These are phyloP conservation scores for Calocera cornea DNA, from an alignment of 768 basidiomycete species.

Conservation along the genomic window DNA sequence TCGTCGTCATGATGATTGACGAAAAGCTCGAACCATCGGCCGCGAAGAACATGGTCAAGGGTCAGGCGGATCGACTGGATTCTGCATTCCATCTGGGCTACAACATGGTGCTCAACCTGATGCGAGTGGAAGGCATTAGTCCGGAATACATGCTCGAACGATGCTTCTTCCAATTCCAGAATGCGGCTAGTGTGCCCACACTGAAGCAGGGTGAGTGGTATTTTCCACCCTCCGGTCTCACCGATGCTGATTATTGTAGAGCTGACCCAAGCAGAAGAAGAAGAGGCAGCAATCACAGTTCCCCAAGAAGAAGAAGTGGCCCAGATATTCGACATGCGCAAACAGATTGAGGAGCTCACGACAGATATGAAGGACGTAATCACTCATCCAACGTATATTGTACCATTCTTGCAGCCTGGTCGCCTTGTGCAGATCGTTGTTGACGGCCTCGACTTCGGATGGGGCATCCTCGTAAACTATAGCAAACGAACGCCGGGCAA, in stretches of 20 bases:
- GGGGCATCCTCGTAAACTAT: slow-evolving; percentile 89
- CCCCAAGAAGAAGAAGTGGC: slow-evolving; percentile 71
- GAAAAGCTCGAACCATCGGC: slow-evolving; percentile 87
- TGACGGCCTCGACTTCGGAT: slow-evolving; percentile 81
- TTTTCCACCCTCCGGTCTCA: background rate
- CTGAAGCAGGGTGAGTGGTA: slow-evolving; percentile 66
- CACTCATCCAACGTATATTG: slow-evolving; percentile 87
- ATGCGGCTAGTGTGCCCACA: slow-evolving; percentile 73
- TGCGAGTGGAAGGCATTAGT: slow-evolving; percentile 96
- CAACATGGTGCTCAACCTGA: slow-evolving; percentile 96
- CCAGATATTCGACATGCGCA: slow-evolving; percentile 86
- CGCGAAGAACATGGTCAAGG: slow-evolving; percentile 96
- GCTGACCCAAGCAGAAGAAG: slow-evolving; percentile 55
- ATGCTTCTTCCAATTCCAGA: slow-evolving; percentile 99
- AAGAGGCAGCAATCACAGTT: slow-evolving; percentile 49
- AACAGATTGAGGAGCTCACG: slow-evolving; percentile 80
- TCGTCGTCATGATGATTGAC: slow-evolving; percentile 99
- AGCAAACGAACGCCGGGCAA: slow-evolving; percentile 77
- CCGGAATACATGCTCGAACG: slow-evolving; percentile 96
- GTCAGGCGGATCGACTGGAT: slow-evolving; percentile 89
- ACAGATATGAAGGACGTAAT: slow-evolving; percentile 84
- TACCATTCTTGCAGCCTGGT: slow-evolving; percentile 87
- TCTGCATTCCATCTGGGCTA: slow-evolving; percentile 98
- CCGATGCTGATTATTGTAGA: slow-evolving; percentile 36
- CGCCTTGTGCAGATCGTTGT: slow-evolving; percentile 86